phyloP scores from a whole-genome alignment of 768 basidiomycete genomes.

The Suillus hirtellus region DNA sequence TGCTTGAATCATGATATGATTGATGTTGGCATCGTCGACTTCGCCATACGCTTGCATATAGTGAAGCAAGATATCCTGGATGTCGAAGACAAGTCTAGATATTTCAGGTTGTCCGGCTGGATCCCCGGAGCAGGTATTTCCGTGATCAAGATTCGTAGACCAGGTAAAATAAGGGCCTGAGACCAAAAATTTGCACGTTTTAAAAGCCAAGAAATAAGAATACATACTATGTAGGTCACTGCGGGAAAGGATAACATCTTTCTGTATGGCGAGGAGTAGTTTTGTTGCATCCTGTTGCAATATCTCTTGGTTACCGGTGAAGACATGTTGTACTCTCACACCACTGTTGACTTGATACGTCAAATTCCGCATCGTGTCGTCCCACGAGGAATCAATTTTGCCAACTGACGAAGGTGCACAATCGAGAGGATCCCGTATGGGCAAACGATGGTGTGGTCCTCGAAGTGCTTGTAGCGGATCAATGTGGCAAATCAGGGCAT shows the following conservation, averaged over 20 bases:
- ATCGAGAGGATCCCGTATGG: constrained; percentile 21
- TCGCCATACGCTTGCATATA: constrained; percentile 38
- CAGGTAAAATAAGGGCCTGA: constrained; percentile 32
- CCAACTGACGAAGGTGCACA: constrained; percentile 20
- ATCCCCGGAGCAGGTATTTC: neutral
- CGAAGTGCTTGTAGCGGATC: constrained; percentile 28
- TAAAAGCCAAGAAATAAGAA: neutral
- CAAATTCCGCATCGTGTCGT: constrained; percentile 33
- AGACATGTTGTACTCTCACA: constrained; percentile 43
- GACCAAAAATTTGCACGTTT: neutral
- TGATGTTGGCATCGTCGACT: constrained; percentile 32
- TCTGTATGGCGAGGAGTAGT: constrained; percentile 43
- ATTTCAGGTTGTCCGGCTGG: constrained; percentile 15
- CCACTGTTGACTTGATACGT: constrained; percentile 22
- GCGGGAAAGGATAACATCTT: constrained; percentile 25
- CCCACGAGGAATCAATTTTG: constrained; percentile 23
- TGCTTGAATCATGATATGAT: constrained; percentile 37
- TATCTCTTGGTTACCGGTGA: constrained; percentile 44
- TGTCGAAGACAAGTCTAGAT: constrained; percentile 26
- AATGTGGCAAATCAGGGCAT: constrained; percentile 16
- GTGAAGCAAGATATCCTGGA: constrained; percentile 33
- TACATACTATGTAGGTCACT: constrained; percentile 25
- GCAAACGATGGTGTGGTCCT: constrained; percentile 15
- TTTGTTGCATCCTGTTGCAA: constrained; percentile 41
- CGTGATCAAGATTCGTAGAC: constrained; percentile 18